Percentiles rank a stretch among this genome's conserved stretches.
Evolutionary conservation across 352 stramenopile genomes (phyloP).

Genomic region (Salisapilia sapeloensis): DNA sequence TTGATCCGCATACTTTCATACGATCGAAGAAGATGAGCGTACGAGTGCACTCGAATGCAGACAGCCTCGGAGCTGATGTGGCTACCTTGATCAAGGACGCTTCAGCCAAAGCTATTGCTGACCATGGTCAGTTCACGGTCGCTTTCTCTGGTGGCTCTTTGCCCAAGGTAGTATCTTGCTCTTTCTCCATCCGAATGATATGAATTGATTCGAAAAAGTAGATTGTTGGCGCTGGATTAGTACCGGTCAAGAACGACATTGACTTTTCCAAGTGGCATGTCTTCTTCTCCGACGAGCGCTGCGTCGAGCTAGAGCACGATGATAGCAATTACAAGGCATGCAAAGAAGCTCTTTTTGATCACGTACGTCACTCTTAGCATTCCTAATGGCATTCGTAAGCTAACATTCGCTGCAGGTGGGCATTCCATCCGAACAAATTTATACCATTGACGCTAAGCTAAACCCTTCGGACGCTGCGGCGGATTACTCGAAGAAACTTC

Average conservation of each 20-base stretch:
- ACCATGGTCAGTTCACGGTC: slow-evolving; percentile 53
- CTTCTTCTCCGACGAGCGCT: slow-evolving; percentile 97
- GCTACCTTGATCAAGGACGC: slow-evolving; percentile 43
- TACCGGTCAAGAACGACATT: slow-evolving; percentile 52
- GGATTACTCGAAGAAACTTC: slow-evolving; percentile 62
- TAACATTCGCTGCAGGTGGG: slow-evolving; percentile 18
- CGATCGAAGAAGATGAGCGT: too few relatives aligned
- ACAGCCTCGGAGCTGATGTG: slow-evolving; percentile 41
- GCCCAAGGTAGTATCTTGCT: slow-evolving; percentile 36
- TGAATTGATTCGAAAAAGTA: too few relatives aligned
- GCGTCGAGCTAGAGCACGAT: slow-evolving; percentile 78
- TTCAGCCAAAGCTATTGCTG: slow-evolving; percentile 41
- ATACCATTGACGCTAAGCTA: slow-evolving; percentile 80
- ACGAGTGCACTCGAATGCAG: slow-evolving; percentile 28
- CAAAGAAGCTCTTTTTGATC: slow-evolving; percentile 78
- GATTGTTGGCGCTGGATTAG: slow-evolving; percentile 74
- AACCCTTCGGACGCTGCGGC: slow-evolving; percentile 39
- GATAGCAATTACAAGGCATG: slow-evolving; percentile 95
- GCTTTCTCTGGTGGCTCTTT: slow-evolving; percentile 79
- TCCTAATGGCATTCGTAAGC: not conserved
- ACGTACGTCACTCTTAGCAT: slow-evolving; percentile 13
- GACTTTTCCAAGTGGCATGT: slow-evolving; percentile 95
- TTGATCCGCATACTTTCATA: too few relatives aligned
- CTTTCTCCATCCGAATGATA: slow-evolving; percentile 1
- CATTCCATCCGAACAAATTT: slow-evolving; percentile 75